Conservation (phyloP, 169 alveolate species). For the Cryptosporidium canis region DNA sequence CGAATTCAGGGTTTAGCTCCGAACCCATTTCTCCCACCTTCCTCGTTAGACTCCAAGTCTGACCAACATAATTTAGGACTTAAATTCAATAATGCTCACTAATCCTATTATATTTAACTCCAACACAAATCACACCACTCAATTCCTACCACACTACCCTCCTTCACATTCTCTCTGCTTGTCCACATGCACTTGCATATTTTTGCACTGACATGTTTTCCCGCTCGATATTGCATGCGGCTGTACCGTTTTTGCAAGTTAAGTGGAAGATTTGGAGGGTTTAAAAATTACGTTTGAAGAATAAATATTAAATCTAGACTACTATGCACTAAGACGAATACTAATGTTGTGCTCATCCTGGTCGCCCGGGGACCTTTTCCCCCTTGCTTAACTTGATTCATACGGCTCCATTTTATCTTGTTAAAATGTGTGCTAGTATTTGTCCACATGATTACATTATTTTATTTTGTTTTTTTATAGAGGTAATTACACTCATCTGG, state of each 20-base stretch:
- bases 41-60: neutral
- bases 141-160: neutral
- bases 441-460: no score
- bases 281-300: neutral
- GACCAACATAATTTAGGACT: no score
- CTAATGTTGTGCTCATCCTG: no score
- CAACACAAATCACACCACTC: neutral
- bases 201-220: neutral
- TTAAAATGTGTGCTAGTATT: no score
- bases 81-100: no score
- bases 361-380: neutral
- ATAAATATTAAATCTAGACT: neutral
- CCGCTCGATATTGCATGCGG: neutral
- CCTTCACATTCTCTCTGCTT: neutral
- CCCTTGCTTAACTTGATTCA: neutral
- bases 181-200: conserved; percentile 7
- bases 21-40: neutral
- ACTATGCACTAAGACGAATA: neutral
- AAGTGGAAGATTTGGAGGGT: neutral
- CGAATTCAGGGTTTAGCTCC: neutral
- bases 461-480: no score
- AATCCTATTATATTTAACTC: no score
- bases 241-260: neutral
- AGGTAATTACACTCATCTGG: no score
- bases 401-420: no score